A percentile compares a stretch with the other conserved stretches of the same genome.
phyloP scores from a whole-genome alignment of 495 filamentous ascomycete species.

The Lepraria neglecta region DNA sequence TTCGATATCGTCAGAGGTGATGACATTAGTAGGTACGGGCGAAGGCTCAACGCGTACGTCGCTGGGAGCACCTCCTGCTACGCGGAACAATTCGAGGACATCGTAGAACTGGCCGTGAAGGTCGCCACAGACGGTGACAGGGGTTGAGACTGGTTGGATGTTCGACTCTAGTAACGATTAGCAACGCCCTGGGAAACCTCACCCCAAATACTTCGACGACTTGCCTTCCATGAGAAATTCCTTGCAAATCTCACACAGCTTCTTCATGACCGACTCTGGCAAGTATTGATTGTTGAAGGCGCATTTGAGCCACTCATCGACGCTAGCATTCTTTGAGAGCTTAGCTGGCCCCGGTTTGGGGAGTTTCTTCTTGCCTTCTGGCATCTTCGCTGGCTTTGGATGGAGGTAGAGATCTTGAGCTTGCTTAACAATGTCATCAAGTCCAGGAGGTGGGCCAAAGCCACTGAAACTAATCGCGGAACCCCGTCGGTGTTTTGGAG shows the following conservation, averaged over 20 bases:
- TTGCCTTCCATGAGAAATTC: conserved; percentile 95
- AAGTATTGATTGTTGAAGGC: conserved; percentile 96
- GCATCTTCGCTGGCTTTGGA: conserved; percentile 32
- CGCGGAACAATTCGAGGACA: conserved; percentile 89
- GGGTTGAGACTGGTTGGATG: conserved; percentile 90
- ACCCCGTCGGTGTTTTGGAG: not conserved
- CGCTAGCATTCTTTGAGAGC: conserved; percentile 69
- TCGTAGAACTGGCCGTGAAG: conserved; percentile 99
- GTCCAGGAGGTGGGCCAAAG: not conserved
- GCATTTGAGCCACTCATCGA: conserved; percentile 94
- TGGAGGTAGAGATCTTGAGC: not conserved
- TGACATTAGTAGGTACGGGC: conserved; percentile 56
- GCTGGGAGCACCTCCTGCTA: conserved; percentile 90
- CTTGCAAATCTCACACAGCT: conserved; percentile 96
- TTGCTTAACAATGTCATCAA: not conserved
- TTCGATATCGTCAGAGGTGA: conserved; percentile 80
- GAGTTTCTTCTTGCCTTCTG: conserved; percentile 54
- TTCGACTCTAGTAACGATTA: conserved; percentile 69
- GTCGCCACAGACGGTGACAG: conserved; percentile 97
- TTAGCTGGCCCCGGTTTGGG: conserved; percentile 88
- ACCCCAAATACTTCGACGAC: conserved; percentile 19
- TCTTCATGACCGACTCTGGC: conserved; percentile 93
- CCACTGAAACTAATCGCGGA: not conserved
- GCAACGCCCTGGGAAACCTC: not conserved
- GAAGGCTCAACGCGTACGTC: conserved; percentile 61